These are phyloP conservation scores for Sporothrix dimorphospora DNA, from an alignment of 2,329 filamentous ascomycete genomes.

Conservation along the genomic window DNA sequence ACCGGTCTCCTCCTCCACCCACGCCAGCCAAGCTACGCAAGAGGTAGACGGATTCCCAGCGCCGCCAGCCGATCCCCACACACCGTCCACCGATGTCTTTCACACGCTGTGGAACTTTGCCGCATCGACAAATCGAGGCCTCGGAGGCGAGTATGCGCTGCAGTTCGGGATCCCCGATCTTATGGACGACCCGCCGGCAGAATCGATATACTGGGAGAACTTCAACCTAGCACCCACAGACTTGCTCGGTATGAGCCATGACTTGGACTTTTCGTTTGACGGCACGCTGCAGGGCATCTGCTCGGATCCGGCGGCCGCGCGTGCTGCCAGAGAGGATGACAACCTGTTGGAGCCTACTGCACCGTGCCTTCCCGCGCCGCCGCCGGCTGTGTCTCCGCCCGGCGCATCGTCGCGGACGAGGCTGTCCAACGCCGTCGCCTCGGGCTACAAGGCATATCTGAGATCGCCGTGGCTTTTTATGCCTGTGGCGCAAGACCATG, in stretches of 20 bases:
- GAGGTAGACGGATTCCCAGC: not conserved
- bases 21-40: not conserved
- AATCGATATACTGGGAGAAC: not conserved
- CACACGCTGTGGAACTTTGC: not conserved
- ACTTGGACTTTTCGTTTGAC: not conserved
- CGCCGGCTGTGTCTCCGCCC: not conserved
- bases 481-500: not conserved
- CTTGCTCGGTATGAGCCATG: not conserved
- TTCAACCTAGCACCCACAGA: not conserved
- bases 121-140: not conserved
- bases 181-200: not conserved
- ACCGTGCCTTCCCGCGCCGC: not conserved
- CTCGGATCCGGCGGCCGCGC: not conserved
- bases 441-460: not conserved
- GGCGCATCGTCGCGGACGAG: not conserved
- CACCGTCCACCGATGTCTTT: not conserved
- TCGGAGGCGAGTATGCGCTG: not conserved
- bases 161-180: not conserved
- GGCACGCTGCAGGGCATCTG: not conserved
- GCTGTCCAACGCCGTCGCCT: not conserved
- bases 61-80: not conserved
- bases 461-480: not conserved
- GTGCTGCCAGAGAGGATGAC: not conserved
- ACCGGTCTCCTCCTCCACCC: not conserved
- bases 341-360: not conserved